Conservation (phyloP, 1,284 basidiomycete genomes). For the Athelia sp. region DNA sequence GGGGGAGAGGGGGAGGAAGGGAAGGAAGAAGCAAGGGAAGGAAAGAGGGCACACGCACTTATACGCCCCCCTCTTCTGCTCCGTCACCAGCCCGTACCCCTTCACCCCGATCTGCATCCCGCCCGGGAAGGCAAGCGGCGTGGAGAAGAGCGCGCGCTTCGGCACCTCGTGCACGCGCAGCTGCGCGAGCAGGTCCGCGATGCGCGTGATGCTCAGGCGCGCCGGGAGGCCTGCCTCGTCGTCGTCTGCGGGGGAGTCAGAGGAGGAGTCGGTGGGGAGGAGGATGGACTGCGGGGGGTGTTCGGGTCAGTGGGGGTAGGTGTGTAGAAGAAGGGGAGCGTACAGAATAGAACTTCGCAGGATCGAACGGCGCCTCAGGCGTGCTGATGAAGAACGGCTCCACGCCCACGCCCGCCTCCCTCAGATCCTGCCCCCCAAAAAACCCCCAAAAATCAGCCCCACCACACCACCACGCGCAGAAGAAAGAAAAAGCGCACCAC, state of each 20-base stretch:
- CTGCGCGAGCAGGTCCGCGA: conserved; percentile 77
- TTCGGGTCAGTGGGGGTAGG: conserved; percentile 1
- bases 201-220: conserved; percentile 64
- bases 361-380: conserved; percentile 65
- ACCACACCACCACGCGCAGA: background rate
- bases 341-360: conserved; percentile 83
- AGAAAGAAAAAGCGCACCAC: conserved; percentile 38
- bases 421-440: conserved; percentile 67
- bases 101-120: conserved; percentile 87
- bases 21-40: no score
- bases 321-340: conserved; percentile 19
- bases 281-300: conserved; percentile 50
- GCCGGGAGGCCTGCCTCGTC: conserved; percentile 47
- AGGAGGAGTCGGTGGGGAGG: conserved; percentile 41
- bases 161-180: conserved; percentile 84
- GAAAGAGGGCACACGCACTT: no score
- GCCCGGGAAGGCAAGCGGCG: conserved; percentile 46
- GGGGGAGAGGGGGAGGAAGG: no score
- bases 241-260: conserved; percentile 40
- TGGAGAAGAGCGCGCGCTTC: conserved; percentile 83
- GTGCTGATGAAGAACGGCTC: conserved; percentile 92
- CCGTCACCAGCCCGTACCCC: conserved; percentile 87
- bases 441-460: no score
- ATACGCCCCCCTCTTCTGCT: conserved; percentile 78
- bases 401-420: conserved; percentile 75